These are phyloP conservation scores for Ziziphus jujuba DNA, from an alignment of 306 rosid species.

Conservation along the genomic window DNA sequence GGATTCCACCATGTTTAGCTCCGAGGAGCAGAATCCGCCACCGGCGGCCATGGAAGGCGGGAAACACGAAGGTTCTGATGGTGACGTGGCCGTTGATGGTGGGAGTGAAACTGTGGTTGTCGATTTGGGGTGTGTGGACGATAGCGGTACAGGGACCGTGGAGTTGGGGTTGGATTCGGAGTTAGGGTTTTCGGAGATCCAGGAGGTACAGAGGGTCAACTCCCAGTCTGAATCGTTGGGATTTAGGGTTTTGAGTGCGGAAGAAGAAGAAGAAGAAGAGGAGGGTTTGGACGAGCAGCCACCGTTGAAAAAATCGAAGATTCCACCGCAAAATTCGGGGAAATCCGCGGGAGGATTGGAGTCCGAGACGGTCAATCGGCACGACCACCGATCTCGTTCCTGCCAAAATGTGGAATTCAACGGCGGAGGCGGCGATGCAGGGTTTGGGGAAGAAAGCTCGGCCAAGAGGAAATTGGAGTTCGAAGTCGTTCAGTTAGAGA, in stretches of 20 bases:
- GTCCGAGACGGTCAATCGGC: neutral
- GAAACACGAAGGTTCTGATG: neutral
- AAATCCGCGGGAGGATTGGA: neutral
- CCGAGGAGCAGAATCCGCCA: conserved; percentile 22
- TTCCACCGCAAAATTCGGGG: conserved; percentile 7
- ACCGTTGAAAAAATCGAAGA: conserved; percentile 29
- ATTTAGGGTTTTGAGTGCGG: conserved; percentile 17
- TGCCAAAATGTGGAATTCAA: neutral
- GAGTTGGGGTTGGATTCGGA: conserved; percentile 20
- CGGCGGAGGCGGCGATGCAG: too few species aligned
- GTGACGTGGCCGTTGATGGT: neutral
- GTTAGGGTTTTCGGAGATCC: neutral
- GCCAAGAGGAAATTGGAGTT: conserved; percentile 5
- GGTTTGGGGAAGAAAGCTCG: neutral
- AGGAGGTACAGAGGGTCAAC: neutral
- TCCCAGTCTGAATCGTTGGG: neutral
- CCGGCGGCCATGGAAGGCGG: neutral
- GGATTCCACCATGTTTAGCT: conserved; percentile 20
- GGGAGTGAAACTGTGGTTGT: neutral
- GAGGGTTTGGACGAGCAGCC: conserved; percentile 15
- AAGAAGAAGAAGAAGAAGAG: conserved; percentile 6
- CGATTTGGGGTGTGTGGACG: conserved; percentile 3
- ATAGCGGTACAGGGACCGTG: neutral
- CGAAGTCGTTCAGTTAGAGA: conserved; percentile 5
- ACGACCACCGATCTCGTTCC: neutral